Evolutionary conservation across 805 yeast species (phyloP).

Genomic region (Sugiyamaella mastotermitis): DNA sequence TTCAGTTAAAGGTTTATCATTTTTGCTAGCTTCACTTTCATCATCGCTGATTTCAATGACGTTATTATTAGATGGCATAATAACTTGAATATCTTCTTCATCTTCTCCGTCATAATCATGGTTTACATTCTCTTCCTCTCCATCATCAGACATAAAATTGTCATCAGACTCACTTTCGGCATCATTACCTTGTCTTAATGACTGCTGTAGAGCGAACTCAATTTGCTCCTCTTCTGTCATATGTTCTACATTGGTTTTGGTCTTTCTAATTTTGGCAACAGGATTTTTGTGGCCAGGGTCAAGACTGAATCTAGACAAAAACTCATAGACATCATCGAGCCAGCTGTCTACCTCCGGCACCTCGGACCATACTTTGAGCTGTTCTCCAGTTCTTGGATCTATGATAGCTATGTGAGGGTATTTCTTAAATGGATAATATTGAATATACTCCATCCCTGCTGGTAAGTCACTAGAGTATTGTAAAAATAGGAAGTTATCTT

Average conservation of each 20-base stretch:
- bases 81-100: neutral
- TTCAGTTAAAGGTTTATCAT: conserved; percentile 29
- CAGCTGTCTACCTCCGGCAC: conserved; percentile 58
- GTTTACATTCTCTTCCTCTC: conserved; percentile 13
- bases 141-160: conserved; percentile 10
- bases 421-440: conserved; percentile 64
- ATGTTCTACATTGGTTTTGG: conserved; percentile 55
- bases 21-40: conserved; percentile 3
- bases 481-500: conserved; percentile 68
- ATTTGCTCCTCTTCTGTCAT: conserved; percentile 83
- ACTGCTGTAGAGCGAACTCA: conserved; percentile 65
- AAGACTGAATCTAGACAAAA: conserved; percentile 58
- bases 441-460: conserved; percentile 63
- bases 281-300: conserved; percentile 64
- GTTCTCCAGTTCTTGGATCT: conserved; percentile 95
- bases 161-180: conserved; percentile 30
- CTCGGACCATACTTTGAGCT: conserved; percentile 64
- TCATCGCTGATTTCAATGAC: conserved; percentile 1
- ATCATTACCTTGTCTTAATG: conserved; percentile 36
- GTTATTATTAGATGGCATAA: neutral
- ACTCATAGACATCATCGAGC: conserved; percentile 62
- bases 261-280: conserved; percentile 34
- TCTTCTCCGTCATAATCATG: conserved; percentile 14
- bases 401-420: conserved; percentile 88
- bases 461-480: conserved; percentile 79